Evolutionary conservation across 2,329 filamentous ascomycete species (phyloP), one percentile per base, ranked within the genome.

Genomic region (Microdochium bolleyi): DNA sequence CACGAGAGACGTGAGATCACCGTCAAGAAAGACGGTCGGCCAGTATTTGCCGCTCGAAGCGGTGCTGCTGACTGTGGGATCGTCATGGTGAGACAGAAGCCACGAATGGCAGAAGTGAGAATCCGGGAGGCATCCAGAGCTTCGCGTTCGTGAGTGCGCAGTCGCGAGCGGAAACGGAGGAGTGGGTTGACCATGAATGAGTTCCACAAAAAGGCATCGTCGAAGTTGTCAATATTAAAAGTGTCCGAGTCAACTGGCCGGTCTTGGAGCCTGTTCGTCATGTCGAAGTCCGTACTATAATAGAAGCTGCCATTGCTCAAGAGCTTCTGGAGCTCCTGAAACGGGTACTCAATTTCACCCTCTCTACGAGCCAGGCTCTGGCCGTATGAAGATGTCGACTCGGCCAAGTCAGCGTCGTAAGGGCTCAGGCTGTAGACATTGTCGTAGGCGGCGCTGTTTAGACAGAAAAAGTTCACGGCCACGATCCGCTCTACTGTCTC

Each of bases 181-280:
- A 99, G 77, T 4, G 94, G 92, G 58, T 88, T 86, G 62, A 99
- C 96, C 91, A 99, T 96, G 71, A 95, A 96, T 3, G 90, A 95
- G 65, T 99, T 99, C 94, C 94, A 99, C 19, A 99, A 73, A 65
- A 96, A 96, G 1, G 88, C 87, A 62, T 91, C 87, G 67, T 99
- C 91, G 56, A 97, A 84, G 63, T 89, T 94, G 65, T 96, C 91
- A 55, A 96, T 90, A 57, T 95, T 89, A 57, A 97, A 92, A 1
- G 87, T 84, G 48, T 84, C 79, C 21, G 83, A 83, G 65, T 92
- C 89, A 53, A 87, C 82, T 14, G 86, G 83, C 61, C 88, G 84
- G 64, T 96, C 88, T 69, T 99, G 94, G 57, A 97, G 73, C 60
- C 94, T 82, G 69, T 95, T 92, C 3, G 94, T 99, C 49, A 99